Conservation (phyloP, 2,329 filamentous ascomycete species). For the Monilinia aucupariae region DNA sequence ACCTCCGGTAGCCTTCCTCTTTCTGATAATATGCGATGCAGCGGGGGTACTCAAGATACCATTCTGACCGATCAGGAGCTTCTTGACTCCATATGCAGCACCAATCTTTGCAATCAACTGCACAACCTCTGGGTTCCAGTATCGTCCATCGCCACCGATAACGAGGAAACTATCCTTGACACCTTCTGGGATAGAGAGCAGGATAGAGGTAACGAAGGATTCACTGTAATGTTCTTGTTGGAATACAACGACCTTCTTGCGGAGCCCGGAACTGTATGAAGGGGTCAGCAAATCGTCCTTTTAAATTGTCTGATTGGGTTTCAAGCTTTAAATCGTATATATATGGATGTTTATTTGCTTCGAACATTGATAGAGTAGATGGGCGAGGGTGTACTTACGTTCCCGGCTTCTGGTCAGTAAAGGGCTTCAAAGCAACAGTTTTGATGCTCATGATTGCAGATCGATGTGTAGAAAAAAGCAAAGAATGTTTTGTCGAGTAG, state of each 20-base stretch:
- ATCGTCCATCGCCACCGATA: constrained; percentile 95
- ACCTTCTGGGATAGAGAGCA: constrained; percentile 94
- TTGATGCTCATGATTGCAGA: constrained; percentile 63
- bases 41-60: constrained; percentile 96
- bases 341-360: too few relatives aligned
- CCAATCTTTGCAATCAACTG: constrained; percentile 97
- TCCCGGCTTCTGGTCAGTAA: constrained; percentile 96
- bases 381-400: constrained; percentile 63
- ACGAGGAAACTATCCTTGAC: constrained; percentile 78
- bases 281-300: constrained; percentile 4
- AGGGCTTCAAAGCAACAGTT: constrained; percentile 77
- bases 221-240: constrained; percentile 94
- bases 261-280: constrained; percentile 75
- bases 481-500: not conserved
- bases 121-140: constrained; percentile 94
- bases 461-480: not conserved
- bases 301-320: too few relatives aligned
- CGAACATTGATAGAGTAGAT: too few relatives aligned
- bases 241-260: constrained; percentile 98
- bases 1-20: constrained; percentile 90
- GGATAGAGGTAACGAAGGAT: constrained; percentile 87
- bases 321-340: not conserved
- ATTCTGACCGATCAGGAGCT: constrained; percentile 91
- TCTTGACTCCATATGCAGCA: constrained; percentile 96
- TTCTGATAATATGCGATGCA: constrained; percentile 91